Evolutionary conservation across 1,284 basidiomycete species (phyloP).

Genomic region (Cryptococcus depauperatus): DNA sequence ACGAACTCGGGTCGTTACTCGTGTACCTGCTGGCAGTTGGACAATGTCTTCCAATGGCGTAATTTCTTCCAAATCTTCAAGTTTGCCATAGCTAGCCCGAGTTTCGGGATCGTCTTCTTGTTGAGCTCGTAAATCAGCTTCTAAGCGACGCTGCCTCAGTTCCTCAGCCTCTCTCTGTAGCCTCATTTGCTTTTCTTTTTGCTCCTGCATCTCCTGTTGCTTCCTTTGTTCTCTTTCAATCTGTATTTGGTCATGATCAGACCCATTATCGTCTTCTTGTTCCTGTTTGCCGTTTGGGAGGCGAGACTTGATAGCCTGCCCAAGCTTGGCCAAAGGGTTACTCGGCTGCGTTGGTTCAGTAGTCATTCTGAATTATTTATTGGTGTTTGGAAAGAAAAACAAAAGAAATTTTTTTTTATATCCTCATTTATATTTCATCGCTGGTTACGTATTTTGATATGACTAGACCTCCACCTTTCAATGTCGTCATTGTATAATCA

Average conservation of each 20-base stretch:
- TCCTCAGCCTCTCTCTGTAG: conserved; percentile 8
- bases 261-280: no score
- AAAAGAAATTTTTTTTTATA: no score
- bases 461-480: no score
- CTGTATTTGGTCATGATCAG: no score
- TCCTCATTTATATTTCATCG: no score
- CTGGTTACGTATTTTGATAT: no score
- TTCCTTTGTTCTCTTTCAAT: conserved; percentile 3
- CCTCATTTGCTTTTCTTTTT: conserved; percentile 1
- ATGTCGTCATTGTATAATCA: no score
- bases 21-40: conserved; percentile 13
- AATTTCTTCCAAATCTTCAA: conserved; percentile 14
- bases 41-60: conserved; percentile 15
- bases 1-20: conserved; percentile 26
- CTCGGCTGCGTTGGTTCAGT: no score
- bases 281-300: conserved; percentile 7
- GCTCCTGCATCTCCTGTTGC: conserved; percentile 11
- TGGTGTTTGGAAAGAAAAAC: no score
- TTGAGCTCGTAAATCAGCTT: conserved; percentile 10
- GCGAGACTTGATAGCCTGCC: conserved; percentile 8
- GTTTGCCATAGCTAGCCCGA: conserved; percentile 15
- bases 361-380: no score
- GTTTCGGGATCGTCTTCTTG: conserved; percentile 9
- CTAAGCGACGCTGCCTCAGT: conserved; percentile 6
- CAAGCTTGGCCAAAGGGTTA: conserved; percentile 7